Evolutionary conservation across 1,284 basidiomycete species (phyloP), one percentile per base, ranked within the genome.

Genomic region (Xerocomus amazonicus): DNA sequence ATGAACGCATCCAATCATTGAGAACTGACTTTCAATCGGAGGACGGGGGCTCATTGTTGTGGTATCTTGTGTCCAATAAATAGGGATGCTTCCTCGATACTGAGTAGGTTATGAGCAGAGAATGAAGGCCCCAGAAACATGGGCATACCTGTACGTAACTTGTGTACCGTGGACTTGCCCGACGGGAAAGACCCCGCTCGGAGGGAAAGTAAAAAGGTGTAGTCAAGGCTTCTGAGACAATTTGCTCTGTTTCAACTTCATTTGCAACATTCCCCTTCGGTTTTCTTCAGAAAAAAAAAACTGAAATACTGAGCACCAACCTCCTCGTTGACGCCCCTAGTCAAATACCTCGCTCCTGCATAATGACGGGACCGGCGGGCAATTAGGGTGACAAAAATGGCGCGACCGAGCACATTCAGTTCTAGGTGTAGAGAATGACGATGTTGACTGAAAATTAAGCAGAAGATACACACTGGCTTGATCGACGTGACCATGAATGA

Each of bases 201-300:
- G 58, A 68, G 14, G 87, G 83, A 63, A 78, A 86, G 61, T 92
- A 90, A 66, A 96, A 95, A 0, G 93, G 83, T 0, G 94, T 99
- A 0, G 93, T 96, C 7, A 95, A 69, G 0, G 92, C 90, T 64
- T 99, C 96, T 3, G 89, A 92, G 1, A 99, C 95, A 46, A 99
- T 97, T 64, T 99, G 97, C 63, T 99, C 97, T 0, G 95, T 98
- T 70, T 99, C 97, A 3, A 99, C 97, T 69, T 99, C 97, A 62
- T 99, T 99, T 1, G 96, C 97, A 2, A 99, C 97, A 63, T 97
- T 92, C 2, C 97, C 97, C 90, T 95, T 59, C 4, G 27, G 29
- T 7, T n/a, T n/a, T 43, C 41, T 37, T 55, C 39, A 56, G 37
- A 31, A 28, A 32, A 34, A 0, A 4, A 17, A 6, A 41, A 0